Percentiles rank a stretch among this genome's conserved stretches.
These are phyloP conservation scores for Alloteropsis angusta DNA, from an alignment of 202 grass and related monocot genomes.

Conservation along the genomic window DNA sequence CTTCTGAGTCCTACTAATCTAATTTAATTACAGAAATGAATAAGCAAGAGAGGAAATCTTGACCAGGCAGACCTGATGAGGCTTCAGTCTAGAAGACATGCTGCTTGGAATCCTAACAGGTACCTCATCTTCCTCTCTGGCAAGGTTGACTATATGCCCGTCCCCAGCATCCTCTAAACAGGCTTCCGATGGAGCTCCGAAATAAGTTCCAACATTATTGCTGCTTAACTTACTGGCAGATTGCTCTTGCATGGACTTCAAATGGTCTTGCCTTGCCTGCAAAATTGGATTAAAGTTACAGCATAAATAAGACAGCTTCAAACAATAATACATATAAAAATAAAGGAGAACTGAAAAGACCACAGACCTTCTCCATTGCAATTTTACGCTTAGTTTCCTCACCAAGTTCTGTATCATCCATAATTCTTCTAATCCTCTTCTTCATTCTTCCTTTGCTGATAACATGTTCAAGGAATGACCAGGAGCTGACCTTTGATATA, in stretches of 20 bases:
- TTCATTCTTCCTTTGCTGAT: constrained; percentile 55
- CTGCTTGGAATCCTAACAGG: constrained; percentile 84
- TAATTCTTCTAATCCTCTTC: constrained; percentile 90
- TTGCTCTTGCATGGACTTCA: constrained; percentile 90
- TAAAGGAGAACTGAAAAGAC: constrained; percentile 14
- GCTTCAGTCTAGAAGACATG: constrained; percentile 82
- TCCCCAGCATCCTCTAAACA: constrained; percentile 48
- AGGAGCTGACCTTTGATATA: background rate
- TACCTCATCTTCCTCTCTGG: constrained; percentile 75
- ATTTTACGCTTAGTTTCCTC: constrained; percentile 93
- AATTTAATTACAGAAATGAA: constrained; percentile 25
- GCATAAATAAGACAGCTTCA: constrained; percentile 18
- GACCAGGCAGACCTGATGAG: constrained; percentile 58
- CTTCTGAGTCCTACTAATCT: background rate
- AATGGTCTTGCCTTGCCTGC: constrained; percentile 95
- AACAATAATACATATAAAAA: constrained; percentile 12
- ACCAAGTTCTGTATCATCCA: constrained; percentile 94
- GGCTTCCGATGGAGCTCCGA: constrained; percentile 32
- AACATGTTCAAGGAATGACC: background rate
- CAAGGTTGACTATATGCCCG: constrained; percentile 79
- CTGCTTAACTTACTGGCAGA: constrained; percentile 59
- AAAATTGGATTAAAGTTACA: constrained; percentile 24
- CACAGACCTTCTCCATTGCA: constrained; percentile 85
- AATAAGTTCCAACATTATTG: constrained; percentile 24
- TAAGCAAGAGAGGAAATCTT: background rate